Base-by-base conservation (phyloP, 345 rosid species). In the Trapa bicornis region DNA sequence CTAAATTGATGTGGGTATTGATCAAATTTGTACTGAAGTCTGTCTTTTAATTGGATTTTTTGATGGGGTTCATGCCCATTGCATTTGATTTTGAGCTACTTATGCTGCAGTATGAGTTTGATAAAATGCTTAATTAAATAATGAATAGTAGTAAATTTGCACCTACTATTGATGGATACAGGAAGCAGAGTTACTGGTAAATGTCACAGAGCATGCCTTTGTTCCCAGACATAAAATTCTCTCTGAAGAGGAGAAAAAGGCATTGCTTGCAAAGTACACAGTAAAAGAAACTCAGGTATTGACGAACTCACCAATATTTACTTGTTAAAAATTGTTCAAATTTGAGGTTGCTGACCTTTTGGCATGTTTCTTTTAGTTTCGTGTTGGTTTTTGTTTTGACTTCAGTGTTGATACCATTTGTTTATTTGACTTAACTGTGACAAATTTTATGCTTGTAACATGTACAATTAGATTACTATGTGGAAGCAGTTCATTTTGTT, bases 251-350 rank as follows among this genome's bases (percentile, higher is more conserved):
- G 89, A 84, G 65, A 85, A 85, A 75, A 81, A 83, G 75, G 79
- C 75, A 14, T 56, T 83, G 60, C 81, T 85, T 65, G 68, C 67
- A 37, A 83, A 72, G 71, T 85, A 83, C 41, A 75, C 74, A 47
- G 80, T 85, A 35, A 81, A 85, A 69, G 89, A 83, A 41, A 81
- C 87, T 17, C 87, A 77, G 84, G 84, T 80, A 47, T 57, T 22
- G 2, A n/a, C 8, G 61, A 9, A 32, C 13, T 57, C 3, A 29
- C 61, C 5, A 2, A 36, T 7, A 57, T 58, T n/a, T 58, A 6
- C 32, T 29, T 35, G 32, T 11, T 6, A 6, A 4, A 54, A 54
- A 50, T 15, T 4, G 14, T 15, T 22, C 1, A 54, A n/a, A 10
- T 54, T 54, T 22, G 9, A 5, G 60, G 60, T 16, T 54, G 60